Conservation (phyloP, 176 grass and related monocot genomes). For the Bonia amplexicaulis region DNA sequence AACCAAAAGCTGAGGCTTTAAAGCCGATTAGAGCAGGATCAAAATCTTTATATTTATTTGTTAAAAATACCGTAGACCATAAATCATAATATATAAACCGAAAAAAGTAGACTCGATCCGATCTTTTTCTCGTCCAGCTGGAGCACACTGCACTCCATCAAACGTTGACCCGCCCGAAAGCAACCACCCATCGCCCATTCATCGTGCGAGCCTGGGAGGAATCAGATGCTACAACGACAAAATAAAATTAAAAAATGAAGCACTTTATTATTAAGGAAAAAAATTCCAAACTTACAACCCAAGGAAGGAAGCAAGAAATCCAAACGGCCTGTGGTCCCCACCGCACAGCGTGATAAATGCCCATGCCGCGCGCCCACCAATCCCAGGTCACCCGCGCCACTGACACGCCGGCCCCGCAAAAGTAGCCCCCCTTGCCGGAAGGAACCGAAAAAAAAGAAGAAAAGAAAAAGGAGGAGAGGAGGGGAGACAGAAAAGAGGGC, state of each 20-base stretch:
- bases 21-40: too few relatives aligned
- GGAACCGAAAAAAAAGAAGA: neutral
- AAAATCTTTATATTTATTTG: too few relatives aligned
- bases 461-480: neutral
- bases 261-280: neutral
- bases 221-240: neutral
- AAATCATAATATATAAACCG: too few relatives aligned
- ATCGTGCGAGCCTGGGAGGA: neutral
- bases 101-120: neutral
- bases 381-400: neutral
- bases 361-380: neutral
- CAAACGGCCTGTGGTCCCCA: neutral
- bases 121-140: conserved; percentile 2
- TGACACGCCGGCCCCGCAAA: neutral
- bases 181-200: neutral
- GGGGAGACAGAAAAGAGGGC: neutral
- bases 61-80: too few relatives aligned
- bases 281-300: neutral
- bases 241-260: too few relatives aligned
- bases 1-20: too few relatives aligned
- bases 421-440: neutral
- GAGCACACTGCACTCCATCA: neutral
- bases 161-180: neutral
- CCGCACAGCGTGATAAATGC: neutral
- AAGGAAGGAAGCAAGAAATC: neutral